phyloP scores from a whole-genome alignment of 2,329 filamentous ascomycete genomes.

The Monilinia vaccinii-corymbosi region DNA sequence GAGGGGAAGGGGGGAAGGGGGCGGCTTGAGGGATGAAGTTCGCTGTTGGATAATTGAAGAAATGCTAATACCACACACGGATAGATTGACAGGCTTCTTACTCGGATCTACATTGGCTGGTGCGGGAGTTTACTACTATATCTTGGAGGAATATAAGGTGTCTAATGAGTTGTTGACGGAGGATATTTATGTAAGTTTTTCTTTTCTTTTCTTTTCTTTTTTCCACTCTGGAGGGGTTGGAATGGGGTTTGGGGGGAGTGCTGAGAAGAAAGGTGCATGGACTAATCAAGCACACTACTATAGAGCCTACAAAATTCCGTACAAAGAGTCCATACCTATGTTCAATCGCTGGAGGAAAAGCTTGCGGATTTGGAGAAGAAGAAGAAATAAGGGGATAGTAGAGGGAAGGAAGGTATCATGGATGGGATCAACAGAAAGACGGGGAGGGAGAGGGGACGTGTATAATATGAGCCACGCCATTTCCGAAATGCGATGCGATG shows the following conservation, averaged over 20 bases:
- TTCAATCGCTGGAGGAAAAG: constrained; percentile 73
- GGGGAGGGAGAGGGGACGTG: not conserved
- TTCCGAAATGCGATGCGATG: not conserved
- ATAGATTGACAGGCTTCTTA: constrained; percentile 83
- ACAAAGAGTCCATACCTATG: constrained; percentile 75
- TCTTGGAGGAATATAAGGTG: constrained; percentile 85
- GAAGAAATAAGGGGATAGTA: constrained; percentile 39
- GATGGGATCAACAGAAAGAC: not conserved
- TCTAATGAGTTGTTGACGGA: constrained; percentile 90
- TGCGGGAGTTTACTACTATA: constrained; percentile 80
- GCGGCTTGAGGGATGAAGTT: too few relatives aligned
- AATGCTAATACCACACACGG: not conserved
- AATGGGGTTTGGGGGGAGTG: not conserved
- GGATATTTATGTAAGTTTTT: constrained; percentile 93
- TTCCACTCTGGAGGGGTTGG: not conserved
- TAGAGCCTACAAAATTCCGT: constrained; percentile 87
- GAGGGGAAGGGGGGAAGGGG: not conserved
- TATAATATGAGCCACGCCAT: constrained; percentile 1
- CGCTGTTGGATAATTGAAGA: not conserved
- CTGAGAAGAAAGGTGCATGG: not conserved
- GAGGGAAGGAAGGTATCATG: too few relatives aligned
- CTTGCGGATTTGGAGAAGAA: constrained; percentile 60
- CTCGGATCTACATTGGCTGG: constrained; percentile 74
- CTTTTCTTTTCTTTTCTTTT: too few relatives aligned
- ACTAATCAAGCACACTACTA: not conserved